Base-by-base conservation (phyloP, 768 basidiomycete genomes). In the Amanita phalloides region DNA sequence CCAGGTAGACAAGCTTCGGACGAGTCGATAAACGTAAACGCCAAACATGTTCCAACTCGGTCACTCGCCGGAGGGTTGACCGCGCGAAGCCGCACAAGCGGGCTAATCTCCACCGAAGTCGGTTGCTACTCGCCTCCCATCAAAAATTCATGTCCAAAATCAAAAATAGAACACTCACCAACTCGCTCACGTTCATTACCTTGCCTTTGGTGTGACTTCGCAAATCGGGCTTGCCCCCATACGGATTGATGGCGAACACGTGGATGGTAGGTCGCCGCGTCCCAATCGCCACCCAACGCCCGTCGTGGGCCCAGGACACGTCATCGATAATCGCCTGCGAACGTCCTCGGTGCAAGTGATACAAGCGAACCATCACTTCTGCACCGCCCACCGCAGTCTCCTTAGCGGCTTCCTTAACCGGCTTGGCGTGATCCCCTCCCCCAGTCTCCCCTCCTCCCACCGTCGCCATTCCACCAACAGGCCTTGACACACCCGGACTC, bases 211-310 rank as follows among this genome's bases (percentile, higher is more conserved):
- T 57, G 65, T 86, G 82, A 45, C 84, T 82, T 32, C 63, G 63
- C 30, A 77, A 65, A 66, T 89, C 82, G 1, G 83, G 70, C 32
- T 70, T 70, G 3, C 90, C 85, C 1, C 87, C 90, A 53, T 82
- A 82, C 3, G 87, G 87, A 61, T 90, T 86, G 6, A 82, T 70
- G 6, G 83, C 78, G 60, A 89, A 91, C 0, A 90, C 66, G 65
- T 91, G 87, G 20, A 82, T 65, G 0, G 79, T 85, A 52, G 79
- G 64, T 57, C 81, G 81, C 60, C 69, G 60, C 36, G 83, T 88
- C n/a, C 73, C 77, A 33, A 89, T 64, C 2, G 79, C 87, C 14
- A 81, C 63, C 84, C 85, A 90, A 33, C 82, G 64, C 11, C 81
- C 82, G 58, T 84, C 82, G 6, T 55, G 49, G 6, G 73, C 71